Base-by-base conservation (phyloP, 1,139 yeast species). In the Taiozyma sp. region DNA sequence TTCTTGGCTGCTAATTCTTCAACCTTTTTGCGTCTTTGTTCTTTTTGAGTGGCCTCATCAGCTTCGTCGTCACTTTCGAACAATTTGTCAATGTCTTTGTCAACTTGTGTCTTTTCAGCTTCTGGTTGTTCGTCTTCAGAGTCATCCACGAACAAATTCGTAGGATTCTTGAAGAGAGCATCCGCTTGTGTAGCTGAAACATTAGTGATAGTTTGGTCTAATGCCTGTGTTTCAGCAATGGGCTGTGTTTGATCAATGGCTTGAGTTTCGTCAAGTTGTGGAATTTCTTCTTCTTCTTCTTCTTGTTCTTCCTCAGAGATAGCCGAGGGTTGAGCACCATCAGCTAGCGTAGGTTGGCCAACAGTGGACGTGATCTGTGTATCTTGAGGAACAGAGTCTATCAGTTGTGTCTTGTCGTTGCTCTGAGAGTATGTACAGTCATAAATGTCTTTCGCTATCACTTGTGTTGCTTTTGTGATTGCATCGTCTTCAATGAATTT, bases 1-100 rank as follows among this genome's bases (percentile, higher is more conserved):
- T 59, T 62, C 52, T 62, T 54, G 5, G 48, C 57, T 12, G 60
- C 66, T 13, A 57, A 43, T 14, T 50, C 58, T 27, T 54, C 53
- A 22, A 61, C 54, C 48, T 55, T 57, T 28, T 43, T 47, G 1
- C 38, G 51, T n/a, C 59, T 54, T 8, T 52, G 57, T 19, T 44
- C 51, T 4, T 39, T 43, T 32, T 43, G 54, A 24, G 49, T 27
- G 10, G 44, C 22, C 24, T 39, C 32, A 6, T 38, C 29, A 16
- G 27, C 44, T 14, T 45, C 24, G 14, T 14, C 40, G 16, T 45
- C 44, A 28, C 41, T 38, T 38, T 38, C 40, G 32, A 12, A 32
- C 24, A 28, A 16, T 7, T 16, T 22, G 40, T 16, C 22, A 13
- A 19, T 22, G 24, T 38, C 34, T n/a, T 34, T 16, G 19, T 44